Conservation (phyloP, 371 early-diverging fungal species). For the Syncephalastrum monosporum region DNA sequence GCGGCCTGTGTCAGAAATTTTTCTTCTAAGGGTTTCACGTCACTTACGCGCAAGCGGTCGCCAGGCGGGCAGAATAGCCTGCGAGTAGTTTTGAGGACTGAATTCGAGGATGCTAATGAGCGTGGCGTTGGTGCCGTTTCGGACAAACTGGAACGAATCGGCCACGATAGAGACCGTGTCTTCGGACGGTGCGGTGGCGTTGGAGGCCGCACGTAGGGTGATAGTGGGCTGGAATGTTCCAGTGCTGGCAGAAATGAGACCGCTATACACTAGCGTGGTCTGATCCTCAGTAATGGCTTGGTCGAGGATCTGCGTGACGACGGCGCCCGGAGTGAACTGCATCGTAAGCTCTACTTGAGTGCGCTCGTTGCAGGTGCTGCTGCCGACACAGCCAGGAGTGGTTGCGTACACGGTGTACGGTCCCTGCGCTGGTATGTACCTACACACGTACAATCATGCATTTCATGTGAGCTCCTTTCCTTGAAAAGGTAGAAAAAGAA, state of each 20-base stretch:
- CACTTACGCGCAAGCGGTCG: conserved; percentile 29
- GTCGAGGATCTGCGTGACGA: conserved; percentile 25
- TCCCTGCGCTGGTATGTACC: conserved; percentile 59
- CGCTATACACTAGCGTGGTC: conserved; percentile 48
- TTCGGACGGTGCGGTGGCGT: conserved; percentile 20
- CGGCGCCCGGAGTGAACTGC: conserved; percentile 38
- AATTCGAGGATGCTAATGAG: conserved; percentile 39
- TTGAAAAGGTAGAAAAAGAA: neutral
- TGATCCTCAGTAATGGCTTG: conserved; percentile 44
- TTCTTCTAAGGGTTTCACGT: neutral
- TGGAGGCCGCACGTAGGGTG: conserved; percentile 16
- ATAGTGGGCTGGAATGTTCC: conserved; percentile 31
- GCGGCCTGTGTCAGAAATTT: neutral
- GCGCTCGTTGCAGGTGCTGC: conserved; percentile 54
- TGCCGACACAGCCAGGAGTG: conserved; percentile 69
- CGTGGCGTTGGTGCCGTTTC: conserved; percentile 30
- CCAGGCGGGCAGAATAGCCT: conserved; percentile 28
- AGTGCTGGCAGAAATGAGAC: conserved; percentile 40
- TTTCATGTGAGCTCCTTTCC: neutral
- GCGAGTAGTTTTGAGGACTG: conserved; percentile 30
- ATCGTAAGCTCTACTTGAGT: conserved; percentile 47
- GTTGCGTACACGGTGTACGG: conserved; percentile 61
- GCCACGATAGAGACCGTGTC: conserved; percentile 27
- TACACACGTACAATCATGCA: conserved; percentile 10
- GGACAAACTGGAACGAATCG: conserved; percentile 30